phyloP scores from a whole-genome alignment of 495 filamentous ascomycete species.

The Lasiosphaeriaceae sp. region DNA sequence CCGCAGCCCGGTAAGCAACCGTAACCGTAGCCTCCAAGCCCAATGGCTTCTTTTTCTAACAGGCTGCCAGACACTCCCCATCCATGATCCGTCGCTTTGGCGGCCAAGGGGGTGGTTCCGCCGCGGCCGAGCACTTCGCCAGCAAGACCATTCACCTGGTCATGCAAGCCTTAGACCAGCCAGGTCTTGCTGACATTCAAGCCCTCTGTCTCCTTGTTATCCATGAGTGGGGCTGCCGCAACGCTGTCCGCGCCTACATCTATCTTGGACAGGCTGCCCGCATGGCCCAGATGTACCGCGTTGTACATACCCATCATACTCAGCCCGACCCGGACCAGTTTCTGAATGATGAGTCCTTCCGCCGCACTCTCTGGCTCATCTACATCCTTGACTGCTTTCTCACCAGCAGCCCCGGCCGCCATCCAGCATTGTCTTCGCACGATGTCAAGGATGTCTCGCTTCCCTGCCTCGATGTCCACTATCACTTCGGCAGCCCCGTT shows the following conservation, averaged over 20 bases:
- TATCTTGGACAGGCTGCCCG: constrained; percentile 49
- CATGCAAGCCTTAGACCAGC: constrained; percentile 43
- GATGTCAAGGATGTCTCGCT: constrained; percentile 45
- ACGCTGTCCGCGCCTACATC: constrained; percentile 50
- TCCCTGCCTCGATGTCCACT: constrained; percentile 48
- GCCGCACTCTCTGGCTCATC: constrained; percentile 48
- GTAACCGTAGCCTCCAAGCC: neutral
- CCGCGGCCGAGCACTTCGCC: constrained; percentile 47
- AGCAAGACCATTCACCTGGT: constrained; percentile 44
- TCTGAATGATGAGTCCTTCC: constrained; percentile 49
- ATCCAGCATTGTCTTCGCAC: constrained; percentile 42
- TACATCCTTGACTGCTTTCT: constrained; percentile 52
- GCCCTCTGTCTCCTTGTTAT: constrained; percentile 48
- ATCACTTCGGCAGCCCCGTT: constrained; percentile 46
- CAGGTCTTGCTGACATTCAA: constrained; percentile 49
- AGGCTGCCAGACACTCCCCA: constrained; percentile 36
- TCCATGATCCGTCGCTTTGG: constrained; percentile 48
- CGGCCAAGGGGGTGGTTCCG: constrained; percentile 38
- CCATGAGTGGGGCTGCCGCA: constrained; percentile 50
- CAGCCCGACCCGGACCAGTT: constrained; percentile 45
- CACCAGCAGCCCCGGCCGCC: constrained; percentile 50
- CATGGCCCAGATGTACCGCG: constrained; percentile 51
- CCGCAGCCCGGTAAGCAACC: constrained; percentile 43
- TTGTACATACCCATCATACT: constrained; percentile 42
- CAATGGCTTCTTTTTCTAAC: neutral